These are phyloP conservation scores for Durio zibethinus DNA, from an alignment of 345 rosid species.

Conservation along the genomic window DNA sequence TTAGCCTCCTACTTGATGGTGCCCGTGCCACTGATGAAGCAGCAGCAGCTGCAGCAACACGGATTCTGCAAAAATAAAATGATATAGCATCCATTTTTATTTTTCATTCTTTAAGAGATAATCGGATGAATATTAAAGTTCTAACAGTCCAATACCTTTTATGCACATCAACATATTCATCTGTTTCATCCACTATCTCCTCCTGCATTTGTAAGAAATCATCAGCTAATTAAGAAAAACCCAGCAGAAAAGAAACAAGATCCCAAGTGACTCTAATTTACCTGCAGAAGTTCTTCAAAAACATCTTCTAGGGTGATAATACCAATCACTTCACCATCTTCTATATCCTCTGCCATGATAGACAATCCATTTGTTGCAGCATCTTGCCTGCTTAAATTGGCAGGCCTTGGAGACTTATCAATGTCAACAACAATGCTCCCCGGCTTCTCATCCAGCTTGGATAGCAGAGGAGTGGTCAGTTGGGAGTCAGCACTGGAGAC, in stretches of 20 bases:
- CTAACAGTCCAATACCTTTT: conserved; percentile 48
- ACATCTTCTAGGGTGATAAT: conserved; percentile 97
- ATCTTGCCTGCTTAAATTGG: conserved; percentile 33
- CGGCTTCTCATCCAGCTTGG: conserved; percentile 47
- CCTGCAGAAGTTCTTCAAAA: conserved; percentile 94
- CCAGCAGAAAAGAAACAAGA: neutral
- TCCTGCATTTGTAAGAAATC: conserved; percentile 44
- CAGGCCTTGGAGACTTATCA: conserved; percentile 43
- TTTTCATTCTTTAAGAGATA: neutral
- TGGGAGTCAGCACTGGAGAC: conserved; percentile 32
- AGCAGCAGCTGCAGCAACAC: conserved; percentile 97
- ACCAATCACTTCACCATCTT: conserved; percentile 90
- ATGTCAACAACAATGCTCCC: conserved; percentile 60
- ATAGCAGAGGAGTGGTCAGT: conserved; percentile 61
- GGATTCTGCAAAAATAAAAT: conserved; percentile 53
- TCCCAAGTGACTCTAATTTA: conserved; percentile 13
- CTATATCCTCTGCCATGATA: conserved; percentile 62
- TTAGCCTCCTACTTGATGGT: conserved; percentile 77
- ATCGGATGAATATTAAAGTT: neutral
- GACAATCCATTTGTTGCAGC: conserved; percentile 38
- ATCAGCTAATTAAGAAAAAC: neutral
- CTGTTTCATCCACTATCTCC: conserved; percentile 98
- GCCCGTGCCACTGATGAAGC: conserved; percentile 83
- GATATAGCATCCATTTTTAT: neutral
- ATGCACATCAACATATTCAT: conserved; percentile 94